These are phyloP conservation scores for Conidiobolus coronatus DNA, from an alignment of 371 early-diverging fungal genomes.

Conservation along the genomic window DNA sequence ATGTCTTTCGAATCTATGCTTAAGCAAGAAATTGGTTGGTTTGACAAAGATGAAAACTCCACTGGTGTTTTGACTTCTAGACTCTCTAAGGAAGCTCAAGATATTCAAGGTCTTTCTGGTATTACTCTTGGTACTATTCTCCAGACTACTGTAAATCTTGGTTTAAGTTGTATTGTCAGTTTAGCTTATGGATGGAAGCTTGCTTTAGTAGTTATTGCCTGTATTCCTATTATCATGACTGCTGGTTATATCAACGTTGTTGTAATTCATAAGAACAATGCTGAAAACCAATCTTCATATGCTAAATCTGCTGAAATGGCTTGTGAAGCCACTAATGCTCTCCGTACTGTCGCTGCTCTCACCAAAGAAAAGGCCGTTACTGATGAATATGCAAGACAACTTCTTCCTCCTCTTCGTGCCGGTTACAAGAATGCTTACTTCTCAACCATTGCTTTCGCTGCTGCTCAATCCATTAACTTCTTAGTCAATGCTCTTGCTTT, in stretches of 20 bases:
- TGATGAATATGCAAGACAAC: conserved; percentile 19
- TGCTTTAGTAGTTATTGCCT: conserved; percentile 27
- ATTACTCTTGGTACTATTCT: conserved; percentile 7
- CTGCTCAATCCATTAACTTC: conserved; percentile 29
- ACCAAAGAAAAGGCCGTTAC: conserved; percentile 46
- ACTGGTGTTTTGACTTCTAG: conserved; percentile 59
- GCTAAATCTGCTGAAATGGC: conserved; percentile 45
- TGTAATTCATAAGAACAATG: conserved; percentile 4
- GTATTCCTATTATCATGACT: conserved; percentile 20
- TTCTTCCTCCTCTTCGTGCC: conserved; percentile 30
- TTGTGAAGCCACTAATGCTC: conserved; percentile 60
- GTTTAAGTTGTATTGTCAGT: conserved; percentile 16
- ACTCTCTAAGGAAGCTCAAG: conserved; percentile 54
- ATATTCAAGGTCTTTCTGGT: conserved; percentile 22
- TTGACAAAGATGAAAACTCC: conserved; percentile 55
- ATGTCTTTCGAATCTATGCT: conserved; percentile 31
- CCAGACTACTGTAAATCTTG: conserved; percentile 1
- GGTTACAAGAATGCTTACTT: conserved; percentile 24
- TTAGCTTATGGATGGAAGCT: conserved; percentile 38
- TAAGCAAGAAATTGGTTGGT: conserved; percentile 66
- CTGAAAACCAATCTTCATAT: conserved; percentile 30
- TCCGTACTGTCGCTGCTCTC: conserved; percentile 68
- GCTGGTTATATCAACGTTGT: conserved; percentile 4
- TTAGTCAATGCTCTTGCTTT: conserved; percentile 30
- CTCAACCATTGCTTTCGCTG: conserved; percentile 29